Percentiles rank a stretch among this genome's conserved stretches.
phyloP scores from a whole-genome alignment of 352 stramenopile species.

The Halophytophthora polymorphica region DNA sequence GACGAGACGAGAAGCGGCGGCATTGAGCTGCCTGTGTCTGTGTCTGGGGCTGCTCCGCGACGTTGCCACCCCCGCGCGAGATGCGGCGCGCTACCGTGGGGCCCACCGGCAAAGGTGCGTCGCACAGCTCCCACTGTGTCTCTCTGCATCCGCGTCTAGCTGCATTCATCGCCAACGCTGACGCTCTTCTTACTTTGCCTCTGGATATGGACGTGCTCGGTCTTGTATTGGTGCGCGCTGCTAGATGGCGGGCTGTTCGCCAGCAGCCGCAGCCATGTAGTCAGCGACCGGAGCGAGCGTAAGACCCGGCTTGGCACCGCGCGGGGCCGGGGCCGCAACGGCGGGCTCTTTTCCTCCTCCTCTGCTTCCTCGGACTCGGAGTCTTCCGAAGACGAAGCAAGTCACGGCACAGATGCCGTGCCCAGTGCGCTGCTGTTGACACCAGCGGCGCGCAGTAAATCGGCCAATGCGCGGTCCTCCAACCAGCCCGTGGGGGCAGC shows the following conservation, averaged over 20 bases:
- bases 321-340: conserved; percentile 23
- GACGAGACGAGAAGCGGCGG: too few species aligned
- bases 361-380: conserved; percentile 31
- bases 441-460: conserved; percentile 17
- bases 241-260: conserved; percentile 19
- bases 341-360: conserved; percentile 37
- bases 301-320: too few species aligned
- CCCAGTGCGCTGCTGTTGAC: conserved; percentile 15
- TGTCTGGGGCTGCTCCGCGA: too few species aligned
- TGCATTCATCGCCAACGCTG: neutral
- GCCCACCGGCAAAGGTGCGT: conserved; percentile 17
- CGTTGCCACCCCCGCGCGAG: neutral
- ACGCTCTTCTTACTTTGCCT: neutral
- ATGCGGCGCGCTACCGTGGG: conserved; percentile 26
- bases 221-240: neutral
- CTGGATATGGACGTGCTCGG: neutral
- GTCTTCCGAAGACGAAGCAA: conserved; percentile 13
- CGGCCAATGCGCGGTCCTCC: conserved; percentile 21
- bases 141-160: neutral
- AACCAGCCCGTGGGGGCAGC: conserved; percentile 8
- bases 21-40: too few species aligned
- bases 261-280: conserved; percentile 8
- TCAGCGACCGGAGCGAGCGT: conserved; percentile 2
- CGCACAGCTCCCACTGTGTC: neutral
- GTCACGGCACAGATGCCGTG: conserved; percentile 3